Base-by-base conservation (phyloP, 768 basidiomycete genomes). In the Suillus fuscotomentosus region DNA sequence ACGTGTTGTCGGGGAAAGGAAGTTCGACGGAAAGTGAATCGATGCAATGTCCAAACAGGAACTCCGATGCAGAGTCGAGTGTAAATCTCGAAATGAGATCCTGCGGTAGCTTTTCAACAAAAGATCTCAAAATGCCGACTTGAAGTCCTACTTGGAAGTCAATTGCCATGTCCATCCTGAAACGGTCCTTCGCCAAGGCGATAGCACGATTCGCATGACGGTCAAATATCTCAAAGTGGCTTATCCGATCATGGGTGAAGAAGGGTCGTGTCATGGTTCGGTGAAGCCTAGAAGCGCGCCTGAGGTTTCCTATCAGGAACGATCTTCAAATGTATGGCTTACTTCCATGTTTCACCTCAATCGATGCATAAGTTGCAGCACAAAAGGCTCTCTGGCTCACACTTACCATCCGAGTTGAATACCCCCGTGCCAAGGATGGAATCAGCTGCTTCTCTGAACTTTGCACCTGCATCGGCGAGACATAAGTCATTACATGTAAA, bases 311-410 rank as follows among this genome's bases (percentile, higher is more conserved):
- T 14, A n/a, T 15, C 22, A 22, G 42, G 11, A 31, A 17, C 6
- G 8, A 36, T 42, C 38, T 10, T 50, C 39, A 9, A 15, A 43
- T 55, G 2, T 34, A 34, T 45, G 7, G 31, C 82, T 65, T 68
- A 88, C 86, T 87, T 90, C 90, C 90, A 91, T 75, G 85, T 80
- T 0, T 88, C 86, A n/a, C 87, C 87, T 87, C 39, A 34, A 38
- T 73, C 43, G 62, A 61, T 36, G 6, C 50, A 17, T 51, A 14
- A 9, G 24, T 27, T 24, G 9, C 27, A 51, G 27, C 15, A 27
- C 22, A 27, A 27, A 13, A 42, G 41, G 15, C 11, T 48, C 5
- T 22, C 47, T 22, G 47, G 17, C 5, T 14, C 41, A 42, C 41
- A 14, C 73, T 60, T 62, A 79, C 83, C 83, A 68, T 85, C 82